Percentiles rank a stretch among this genome's conserved stretches.
Conservation (phyloP, 352 stramenopile species). For the Phytophthora pistaciae region DNA sequence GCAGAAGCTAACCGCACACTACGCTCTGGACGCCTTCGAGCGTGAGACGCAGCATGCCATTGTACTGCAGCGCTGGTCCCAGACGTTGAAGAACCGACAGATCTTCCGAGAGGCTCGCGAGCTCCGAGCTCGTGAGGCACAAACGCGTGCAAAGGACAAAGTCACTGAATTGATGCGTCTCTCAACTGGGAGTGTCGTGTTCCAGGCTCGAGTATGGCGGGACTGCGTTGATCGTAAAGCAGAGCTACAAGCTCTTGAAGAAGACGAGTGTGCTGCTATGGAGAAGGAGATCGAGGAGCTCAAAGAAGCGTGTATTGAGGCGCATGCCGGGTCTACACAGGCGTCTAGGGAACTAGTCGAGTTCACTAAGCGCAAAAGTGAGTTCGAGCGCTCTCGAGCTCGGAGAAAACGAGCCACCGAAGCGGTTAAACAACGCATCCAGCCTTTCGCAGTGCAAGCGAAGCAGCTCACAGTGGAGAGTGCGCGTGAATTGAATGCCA, state of each 20-base stretch:
- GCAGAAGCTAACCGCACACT: slow-evolving; percentile 68
- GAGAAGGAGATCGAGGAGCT: slow-evolving; percentile 64
- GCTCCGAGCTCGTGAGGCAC: slow-evolving; percentile 25
- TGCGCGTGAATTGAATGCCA: slow-evolving; percentile 53
- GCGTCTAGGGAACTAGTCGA: slow-evolving; percentile 46
- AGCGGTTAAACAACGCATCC: slow-evolving; percentile 60
- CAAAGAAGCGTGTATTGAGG: slow-evolving; percentile 48
- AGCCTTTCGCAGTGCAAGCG: slow-evolving; percentile 68
- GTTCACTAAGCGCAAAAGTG: slow-evolving; percentile 45
- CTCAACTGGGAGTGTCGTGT: slow-evolving; percentile 54
- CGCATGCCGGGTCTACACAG: slow-evolving; percentile 48
- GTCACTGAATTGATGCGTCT: slow-evolving; percentile 39
- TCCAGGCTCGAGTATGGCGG: slow-evolving; percentile 76
- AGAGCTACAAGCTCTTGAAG: slow-evolving; percentile 51
- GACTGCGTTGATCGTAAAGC: slow-evolving; percentile 66
- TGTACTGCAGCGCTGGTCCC: slow-evolving; percentile 74
- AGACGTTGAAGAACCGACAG: slow-evolving; percentile 64
- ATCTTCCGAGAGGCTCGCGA: slow-evolving; percentile 57
- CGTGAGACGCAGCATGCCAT: slow-evolving; percentile 44
- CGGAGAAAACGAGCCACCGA: slow-evolving; percentile 31
- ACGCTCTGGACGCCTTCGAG: slow-evolving; percentile 57
- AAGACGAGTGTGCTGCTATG: slow-evolving; percentile 47
- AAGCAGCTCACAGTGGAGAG: slow-evolving; percentile 68
- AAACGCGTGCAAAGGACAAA: slow-evolving; percentile 42
- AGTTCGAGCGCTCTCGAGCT: slow-evolving; percentile 39